Evolutionary conservation across 257 asterid species (phyloP), one percentile per base, ranked within the genome.

Genomic region (Solanum dulcamara): DNA sequence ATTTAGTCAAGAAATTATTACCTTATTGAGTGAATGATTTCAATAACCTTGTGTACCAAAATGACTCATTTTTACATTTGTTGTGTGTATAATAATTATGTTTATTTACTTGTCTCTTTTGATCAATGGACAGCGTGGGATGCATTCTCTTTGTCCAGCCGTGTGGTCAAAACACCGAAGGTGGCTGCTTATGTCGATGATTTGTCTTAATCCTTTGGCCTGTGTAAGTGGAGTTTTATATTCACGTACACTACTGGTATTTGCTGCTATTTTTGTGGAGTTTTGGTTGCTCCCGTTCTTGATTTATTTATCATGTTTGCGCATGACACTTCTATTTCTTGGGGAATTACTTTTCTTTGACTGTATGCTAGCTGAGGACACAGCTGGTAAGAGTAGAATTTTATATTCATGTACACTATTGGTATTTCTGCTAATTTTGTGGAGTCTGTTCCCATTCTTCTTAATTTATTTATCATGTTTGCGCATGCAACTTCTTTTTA

Each of bases 121-220:
- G 37, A 80, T 87, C 13, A 62, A 86, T 90, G 80, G 66, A 42
- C 94, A 96, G 99, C 94, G 93, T 50, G 97, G 98, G 84, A 84
- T 93, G 96, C 99, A 96, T 93, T 96, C 99, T 24, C 93, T 96
- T 80, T 96, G 99, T 89, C 99, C 99, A 62, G 99, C 99, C 22
- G 93, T 95, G 85, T 96, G 99, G 99, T 96, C 98, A 33, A 95
- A 95, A 92, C 98, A 96, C 86, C 93, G 99, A 89, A 91, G 97
- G 93, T 96, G 99, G 99, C 92, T 96, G 88, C 84, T 94, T 84
- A 96, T 95, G 99, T 96, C 99, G 53, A 96, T 95, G 98, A 87
- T 96, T 88, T 94, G 98, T 87, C 97, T 96, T 84, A 96, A 95
- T 84, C 98, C 98, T 85, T 80, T 95, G 84, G 91, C 97, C 42